Conservation (phyloP, 331 rosid species). For the Saraca asoca region DNA sequence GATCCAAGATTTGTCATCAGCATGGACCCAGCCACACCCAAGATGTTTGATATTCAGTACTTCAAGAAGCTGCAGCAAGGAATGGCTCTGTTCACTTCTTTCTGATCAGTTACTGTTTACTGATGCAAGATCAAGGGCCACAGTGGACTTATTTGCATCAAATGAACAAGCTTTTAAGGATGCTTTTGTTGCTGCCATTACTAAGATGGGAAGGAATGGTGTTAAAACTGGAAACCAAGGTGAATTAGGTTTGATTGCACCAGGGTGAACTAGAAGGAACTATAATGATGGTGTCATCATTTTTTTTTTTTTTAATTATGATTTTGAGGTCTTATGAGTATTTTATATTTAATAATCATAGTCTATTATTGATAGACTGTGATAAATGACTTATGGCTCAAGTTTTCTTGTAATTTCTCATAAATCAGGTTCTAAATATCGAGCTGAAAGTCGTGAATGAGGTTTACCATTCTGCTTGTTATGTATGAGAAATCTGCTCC, state of each 20-base stretch:
- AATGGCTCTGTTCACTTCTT: constrained; percentile 69
- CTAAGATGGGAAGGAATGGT: constrained; percentile 74
- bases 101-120: constrained; percentile 72
- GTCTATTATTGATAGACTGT: neutral
- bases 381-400: neutral
- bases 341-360: too few species aligned
- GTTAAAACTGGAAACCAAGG: constrained; percentile 69
- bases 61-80: constrained; percentile 84
- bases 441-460: too few species aligned
- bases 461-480: too few species aligned
- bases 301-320: too few species aligned
- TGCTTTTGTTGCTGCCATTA: constrained; percentile 72
- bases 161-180: constrained; percentile 50
- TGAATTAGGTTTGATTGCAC: constrained; percentile 65
- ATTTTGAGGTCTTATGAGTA: too few species aligned
- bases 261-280: constrained; percentile 38
- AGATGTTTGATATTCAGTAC: constrained; percentile 66
- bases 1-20: constrained; percentile 65
- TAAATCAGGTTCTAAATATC: too few species aligned
- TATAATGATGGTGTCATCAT: neutral
- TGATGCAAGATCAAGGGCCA: constrained; percentile 62
- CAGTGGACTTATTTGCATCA: constrained; percentile 73
- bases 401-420: too few species aligned
- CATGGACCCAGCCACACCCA: constrained; percentile 74
- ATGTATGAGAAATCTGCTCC: too few species aligned